Evolutionary conservation across 2,329 filamentous ascomycete species (phyloP).

Genomic region (Grosmannia penicillata): DNA sequence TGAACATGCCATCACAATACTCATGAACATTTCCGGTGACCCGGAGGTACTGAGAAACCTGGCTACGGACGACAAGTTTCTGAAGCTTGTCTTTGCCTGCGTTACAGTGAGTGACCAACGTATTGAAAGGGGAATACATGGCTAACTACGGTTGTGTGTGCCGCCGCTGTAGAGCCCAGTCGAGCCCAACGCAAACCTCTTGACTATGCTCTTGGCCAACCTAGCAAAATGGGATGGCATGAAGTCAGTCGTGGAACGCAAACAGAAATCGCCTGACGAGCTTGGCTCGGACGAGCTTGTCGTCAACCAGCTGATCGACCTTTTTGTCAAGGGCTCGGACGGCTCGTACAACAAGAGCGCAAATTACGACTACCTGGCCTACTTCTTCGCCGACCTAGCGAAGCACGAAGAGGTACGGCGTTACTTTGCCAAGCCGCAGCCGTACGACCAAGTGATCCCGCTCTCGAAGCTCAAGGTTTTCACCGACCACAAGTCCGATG

Average conservation of each 20-base stretch:
- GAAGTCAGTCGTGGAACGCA: slow-evolving; percentile 51
- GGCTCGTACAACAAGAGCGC: slow-evolving; percentile 72
- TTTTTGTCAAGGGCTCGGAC: slow-evolving; percentile 85
- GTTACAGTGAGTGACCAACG: slow-evolving; percentile 47
- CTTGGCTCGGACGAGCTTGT: slow-evolving; percentile 59
- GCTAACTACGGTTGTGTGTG: neutral
- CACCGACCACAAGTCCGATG: slow-evolving; percentile 72
- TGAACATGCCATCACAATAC: slow-evolving; percentile 81
- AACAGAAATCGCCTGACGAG: slow-evolving; percentile 52
- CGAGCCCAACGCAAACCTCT: slow-evolving; percentile 69
- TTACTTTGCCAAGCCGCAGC: slow-evolving; percentile 59
- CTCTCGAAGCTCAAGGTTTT: slow-evolving; percentile 88
- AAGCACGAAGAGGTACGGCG: slow-evolving; percentile 62
- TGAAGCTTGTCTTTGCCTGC: slow-evolving; percentile 57
- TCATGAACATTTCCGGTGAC: slow-evolving; percentile 75
- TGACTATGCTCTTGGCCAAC: slow-evolving; percentile 89
- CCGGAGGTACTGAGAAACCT: slow-evolving; percentile 58
- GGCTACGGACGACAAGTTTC: slow-evolving; percentile 64
- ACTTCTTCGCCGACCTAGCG: slow-evolving; percentile 84
- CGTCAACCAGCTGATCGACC: slow-evolving; percentile 84
- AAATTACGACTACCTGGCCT: slow-evolving; percentile 84
- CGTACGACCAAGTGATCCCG: slow-evolving; percentile 73
- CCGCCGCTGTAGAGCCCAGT: slow-evolving; percentile 31
- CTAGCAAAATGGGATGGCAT: slow-evolving; percentile 67
- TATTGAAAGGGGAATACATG: neutral